Conservation (phyloP, 176 grass and related monocot species). For the Phragmites australis region DNA sequence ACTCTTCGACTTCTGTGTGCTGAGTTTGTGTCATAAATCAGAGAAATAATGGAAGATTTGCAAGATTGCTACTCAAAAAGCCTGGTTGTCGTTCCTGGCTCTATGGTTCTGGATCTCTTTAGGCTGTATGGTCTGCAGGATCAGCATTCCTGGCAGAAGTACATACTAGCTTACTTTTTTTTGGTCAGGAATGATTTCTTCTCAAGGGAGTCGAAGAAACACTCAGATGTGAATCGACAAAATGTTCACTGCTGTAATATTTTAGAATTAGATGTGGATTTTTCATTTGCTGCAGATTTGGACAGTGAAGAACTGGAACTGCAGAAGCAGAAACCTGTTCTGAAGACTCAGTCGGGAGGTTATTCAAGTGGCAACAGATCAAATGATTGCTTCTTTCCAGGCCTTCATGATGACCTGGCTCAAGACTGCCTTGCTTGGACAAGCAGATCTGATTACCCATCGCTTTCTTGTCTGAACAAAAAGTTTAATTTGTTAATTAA, state of each 20-base stretch:
- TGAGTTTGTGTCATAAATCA: conserved; percentile 10
- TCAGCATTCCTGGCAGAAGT: conserved; percentile 64
- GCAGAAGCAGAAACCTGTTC: conserved; percentile 47
- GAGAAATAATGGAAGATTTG: conserved; percentile 49
- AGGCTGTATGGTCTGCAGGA: conserved; percentile 62
- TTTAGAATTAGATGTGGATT: conserved; percentile 41
- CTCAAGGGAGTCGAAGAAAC: conserved; percentile 35
- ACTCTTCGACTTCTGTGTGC: conserved; percentile 7
- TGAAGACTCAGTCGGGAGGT: conserved; percentile 43
- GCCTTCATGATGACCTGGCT: conserved; percentile 78
- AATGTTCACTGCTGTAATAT: conserved; percentile 11
- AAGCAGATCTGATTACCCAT: conserved; percentile 80
- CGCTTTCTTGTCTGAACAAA: conserved; percentile 76
- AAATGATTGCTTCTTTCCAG: conserved; percentile 70
- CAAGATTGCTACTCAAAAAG: conserved; percentile 55
- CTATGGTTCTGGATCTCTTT: conserved; percentile 54
- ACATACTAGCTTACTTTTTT: conserved; percentile 59
- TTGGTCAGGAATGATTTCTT: conserved; percentile 60
- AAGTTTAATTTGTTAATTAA: conserved; percentile 76
- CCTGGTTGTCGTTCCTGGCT: conserved; percentile 59
- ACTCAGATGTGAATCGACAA: conserved; percentile 32
- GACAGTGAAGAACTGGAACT: conserved; percentile 46
- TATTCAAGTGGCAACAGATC: conserved; percentile 52
- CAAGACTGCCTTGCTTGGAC: conserved; percentile 77
- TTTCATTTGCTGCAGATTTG: conserved; percentile 34